Evolutionary conservation across 2,329 filamentous ascomycete genomes (phyloP).

Genomic region (Stenocarpella maydis): DNA sequence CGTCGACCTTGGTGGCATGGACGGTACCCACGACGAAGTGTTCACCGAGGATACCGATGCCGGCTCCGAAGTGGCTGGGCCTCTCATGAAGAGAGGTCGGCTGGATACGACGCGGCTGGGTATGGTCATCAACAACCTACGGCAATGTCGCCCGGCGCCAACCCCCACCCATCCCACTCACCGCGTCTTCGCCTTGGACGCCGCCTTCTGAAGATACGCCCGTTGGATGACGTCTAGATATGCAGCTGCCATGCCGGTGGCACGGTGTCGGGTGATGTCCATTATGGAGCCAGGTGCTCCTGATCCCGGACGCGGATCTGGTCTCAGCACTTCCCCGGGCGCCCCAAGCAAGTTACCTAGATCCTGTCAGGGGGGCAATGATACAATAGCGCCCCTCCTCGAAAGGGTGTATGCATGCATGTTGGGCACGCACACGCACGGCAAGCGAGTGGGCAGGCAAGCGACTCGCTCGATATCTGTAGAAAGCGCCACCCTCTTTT

Average conservation of each 20-base stretch:
- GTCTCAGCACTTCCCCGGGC: background rate
- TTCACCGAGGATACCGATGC: background rate
- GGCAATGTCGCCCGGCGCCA: background rate
- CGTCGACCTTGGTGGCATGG: slow-evolving; percentile 8
- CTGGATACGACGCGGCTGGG: background rate
- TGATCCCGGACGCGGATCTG: too few species aligned
- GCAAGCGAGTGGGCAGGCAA: too few species aligned
- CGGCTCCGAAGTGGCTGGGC: background rate
- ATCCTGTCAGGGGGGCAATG: background rate
- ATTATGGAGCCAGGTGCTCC: background rate
- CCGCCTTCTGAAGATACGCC: background rate
- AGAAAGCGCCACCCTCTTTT: too few species aligned
- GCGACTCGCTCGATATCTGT: too few species aligned
- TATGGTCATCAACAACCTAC: background rate
- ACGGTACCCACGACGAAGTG: background rate
- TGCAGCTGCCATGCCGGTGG: slow-evolving; percentile 1
- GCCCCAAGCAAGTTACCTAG: background rate
- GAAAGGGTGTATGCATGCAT: background rate
- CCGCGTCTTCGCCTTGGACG: too few species aligned
- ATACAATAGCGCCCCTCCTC: background rate
- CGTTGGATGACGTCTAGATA: background rate
- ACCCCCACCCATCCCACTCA: background rate
- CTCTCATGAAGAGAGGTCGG: too few species aligned
- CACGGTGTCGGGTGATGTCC: background rate
- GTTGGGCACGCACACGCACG: too few species aligned